Evolutionary conservation across 139 green algal genomes (phyloP).

Genomic region (Chlamydomonas sp.): DNA sequence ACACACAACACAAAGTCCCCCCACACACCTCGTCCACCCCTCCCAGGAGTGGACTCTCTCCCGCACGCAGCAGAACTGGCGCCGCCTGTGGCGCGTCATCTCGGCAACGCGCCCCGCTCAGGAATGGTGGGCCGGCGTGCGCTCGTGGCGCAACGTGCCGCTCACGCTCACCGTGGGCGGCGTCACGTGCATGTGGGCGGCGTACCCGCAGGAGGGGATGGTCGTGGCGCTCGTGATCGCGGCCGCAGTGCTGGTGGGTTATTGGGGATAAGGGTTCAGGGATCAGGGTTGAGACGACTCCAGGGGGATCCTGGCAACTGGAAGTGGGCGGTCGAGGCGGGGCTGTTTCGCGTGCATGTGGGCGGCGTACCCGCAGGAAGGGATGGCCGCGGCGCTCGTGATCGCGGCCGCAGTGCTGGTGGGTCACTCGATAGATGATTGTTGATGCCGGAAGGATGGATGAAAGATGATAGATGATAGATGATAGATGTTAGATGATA

Average conservation of each 20-base stretch:
- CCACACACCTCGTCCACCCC: no score
- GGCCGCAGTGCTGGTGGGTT: background rate
- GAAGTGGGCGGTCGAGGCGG: no score
- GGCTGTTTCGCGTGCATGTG: no score
- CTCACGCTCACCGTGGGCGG: slow-evolving; percentile 7
- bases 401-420: background rate
- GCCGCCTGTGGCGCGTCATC: background rate
- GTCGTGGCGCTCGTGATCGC: background rate
- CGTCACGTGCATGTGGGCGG: background rate
- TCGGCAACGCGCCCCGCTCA: background rate
- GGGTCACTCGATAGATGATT: no score
- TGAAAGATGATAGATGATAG: no score
- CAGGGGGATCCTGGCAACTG: no score
- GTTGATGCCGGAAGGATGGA: no score
- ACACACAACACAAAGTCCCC: no score
- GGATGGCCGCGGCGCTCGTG: background rate
- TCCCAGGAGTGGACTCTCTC: slow-evolving; percentile 31
- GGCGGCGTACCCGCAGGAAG: no score
- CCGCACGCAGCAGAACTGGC: slow-evolving; percentile 36
- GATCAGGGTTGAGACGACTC: no score
- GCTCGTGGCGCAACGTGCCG: slow-evolving; percentile 10
- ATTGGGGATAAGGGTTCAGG: background rate
- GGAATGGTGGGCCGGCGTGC: slow-evolving; percentile 13
- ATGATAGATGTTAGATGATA: no score
- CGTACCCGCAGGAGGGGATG: background rate